Evolutionary conservation across 2,329 filamentous ascomycete species (phyloP), one percentile per base, ranked within the genome.

Genomic region (Aschersonia sp.): DNA sequence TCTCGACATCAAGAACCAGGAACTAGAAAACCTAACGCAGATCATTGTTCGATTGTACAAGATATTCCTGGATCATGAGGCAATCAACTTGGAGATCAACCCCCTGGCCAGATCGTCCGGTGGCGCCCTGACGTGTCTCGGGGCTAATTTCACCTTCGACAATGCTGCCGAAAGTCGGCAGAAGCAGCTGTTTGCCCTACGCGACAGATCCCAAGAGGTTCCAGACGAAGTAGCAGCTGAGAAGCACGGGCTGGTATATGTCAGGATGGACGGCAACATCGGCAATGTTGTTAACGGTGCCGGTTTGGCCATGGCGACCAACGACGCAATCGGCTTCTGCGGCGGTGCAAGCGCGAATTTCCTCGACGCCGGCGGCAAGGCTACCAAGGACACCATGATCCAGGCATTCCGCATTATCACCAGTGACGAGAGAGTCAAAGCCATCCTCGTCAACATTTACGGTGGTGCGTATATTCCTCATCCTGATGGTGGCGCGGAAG

Each of bases 281-380:
- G 88, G 87, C 39, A 94, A 84, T 1, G 70, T 94, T 52, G 87
- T 94, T 53, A 95, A 95, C 58, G 87, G 88, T 42, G 88, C 89
- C 0, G 88, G 88, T 0, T 74, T 95, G 1, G 87, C 87, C 0
- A 92, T 95, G 84, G 92, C 92, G 60, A 94, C 87, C 0, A 80
- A 89, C 50, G 88, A 95, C 60, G 83, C 84, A 0, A 76, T 95
- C 2, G 71, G 75, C 2, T 66, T 78, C 10, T 76, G 78, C 47
- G 81, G 81, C 7, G 85, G 85, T 2, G 65, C 70, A 35, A 82
- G 82, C 30, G 79, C 86, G 9, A 95, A 95, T 57, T 94, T 95
- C 61, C 72, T 95, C 47, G 88, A 95, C 61, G 94, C 86, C 0
- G 88, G 89, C 31, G 88, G 88, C 37, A 92, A 94, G 62, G 88